Evolutionary conservation across 176 grass and related monocot genomes (phyloP).

Genomic region (Lolium perenne): DNA sequence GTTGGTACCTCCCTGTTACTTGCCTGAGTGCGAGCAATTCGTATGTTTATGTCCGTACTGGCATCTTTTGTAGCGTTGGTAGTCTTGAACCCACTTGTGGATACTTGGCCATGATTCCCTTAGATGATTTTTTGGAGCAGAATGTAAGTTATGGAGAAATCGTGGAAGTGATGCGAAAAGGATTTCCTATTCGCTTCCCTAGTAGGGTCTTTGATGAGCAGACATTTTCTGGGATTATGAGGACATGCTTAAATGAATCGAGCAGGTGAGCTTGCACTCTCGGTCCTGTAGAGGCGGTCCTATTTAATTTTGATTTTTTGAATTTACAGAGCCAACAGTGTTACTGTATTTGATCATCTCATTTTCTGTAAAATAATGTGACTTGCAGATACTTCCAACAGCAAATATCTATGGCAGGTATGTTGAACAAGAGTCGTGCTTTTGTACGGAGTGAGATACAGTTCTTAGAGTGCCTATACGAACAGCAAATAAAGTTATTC

Average conservation of each 20-base stretch:
- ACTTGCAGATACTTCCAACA: conserved; percentile 22
- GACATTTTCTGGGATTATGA: no score
- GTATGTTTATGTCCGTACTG: conserved; percentile 22
- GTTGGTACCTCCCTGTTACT: neutral
- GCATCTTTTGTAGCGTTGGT: neutral
- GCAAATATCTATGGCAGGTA: conserved; percentile 12
- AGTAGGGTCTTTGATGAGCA: neutral
- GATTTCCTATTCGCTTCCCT: neutral
- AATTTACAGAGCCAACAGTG: no score
- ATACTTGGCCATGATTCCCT: neutral
- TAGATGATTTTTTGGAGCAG: neutral
- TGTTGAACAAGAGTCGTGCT: neutral
- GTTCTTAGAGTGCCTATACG: conserved; percentile 15
- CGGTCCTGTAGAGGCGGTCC: neutral
- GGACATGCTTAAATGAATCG: no score
- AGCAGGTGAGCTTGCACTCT: no score
- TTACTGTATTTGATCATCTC: no score
- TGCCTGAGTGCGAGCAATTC: conserved; percentile 25
- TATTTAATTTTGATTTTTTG: neutral
- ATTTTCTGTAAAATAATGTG: neutral
- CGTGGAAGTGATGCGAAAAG: neutral
- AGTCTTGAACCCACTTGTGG: conserved; percentile 10
- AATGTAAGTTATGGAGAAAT: neutral
- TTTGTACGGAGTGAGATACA: neutral
- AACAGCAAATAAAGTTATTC: neutral